These are phyloP conservation scores for Musa balbisiana DNA, from an alignment of 202 grass and related monocot species.

Conservation along the genomic window DNA sequence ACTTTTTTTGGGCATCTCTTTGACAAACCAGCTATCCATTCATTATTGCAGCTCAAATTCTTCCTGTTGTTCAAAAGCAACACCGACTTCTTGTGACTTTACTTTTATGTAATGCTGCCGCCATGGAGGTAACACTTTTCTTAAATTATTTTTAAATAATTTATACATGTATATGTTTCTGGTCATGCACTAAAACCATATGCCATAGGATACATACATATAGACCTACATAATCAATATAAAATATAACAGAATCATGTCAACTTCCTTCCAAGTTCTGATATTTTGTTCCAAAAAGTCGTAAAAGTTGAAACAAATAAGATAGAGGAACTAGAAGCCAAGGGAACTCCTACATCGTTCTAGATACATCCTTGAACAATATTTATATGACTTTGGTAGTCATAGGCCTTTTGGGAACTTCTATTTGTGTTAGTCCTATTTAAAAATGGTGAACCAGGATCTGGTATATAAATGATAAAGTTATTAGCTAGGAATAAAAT, in stretches of 20 bases:
- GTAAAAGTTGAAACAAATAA: background rate
- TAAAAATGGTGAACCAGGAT: no score
- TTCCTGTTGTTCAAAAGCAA: constrained; percentile 99
- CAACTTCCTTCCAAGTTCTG: background rate
- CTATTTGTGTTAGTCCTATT: no score
- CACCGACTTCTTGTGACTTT: constrained; percentile 97
- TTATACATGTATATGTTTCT: background rate
- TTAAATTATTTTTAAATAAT: no score
- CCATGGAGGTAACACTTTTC: constrained; percentile 70
- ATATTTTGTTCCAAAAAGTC: background rate
- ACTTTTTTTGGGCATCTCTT: constrained; percentile 4
- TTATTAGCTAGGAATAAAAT: no score
- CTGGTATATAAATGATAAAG: no score
- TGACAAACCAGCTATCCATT: constrained; percentile 10
- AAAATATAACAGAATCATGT: background rate
- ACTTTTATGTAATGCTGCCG: constrained; percentile 75
- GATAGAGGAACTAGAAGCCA: no score
- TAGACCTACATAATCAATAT: background rate
- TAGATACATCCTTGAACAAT: no score
- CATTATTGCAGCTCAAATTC: constrained; percentile 64
- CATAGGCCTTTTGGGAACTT: no score
- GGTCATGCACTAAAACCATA: background rate
- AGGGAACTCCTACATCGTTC: no score
- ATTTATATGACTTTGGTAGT: no score
- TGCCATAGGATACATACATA: background rate